A percentile compares a stretch with the other conserved stretches of the same genome.
phyloP scores from a whole-genome alignment of 179 eudicot species.

The Silene noctiflora region DNA sequence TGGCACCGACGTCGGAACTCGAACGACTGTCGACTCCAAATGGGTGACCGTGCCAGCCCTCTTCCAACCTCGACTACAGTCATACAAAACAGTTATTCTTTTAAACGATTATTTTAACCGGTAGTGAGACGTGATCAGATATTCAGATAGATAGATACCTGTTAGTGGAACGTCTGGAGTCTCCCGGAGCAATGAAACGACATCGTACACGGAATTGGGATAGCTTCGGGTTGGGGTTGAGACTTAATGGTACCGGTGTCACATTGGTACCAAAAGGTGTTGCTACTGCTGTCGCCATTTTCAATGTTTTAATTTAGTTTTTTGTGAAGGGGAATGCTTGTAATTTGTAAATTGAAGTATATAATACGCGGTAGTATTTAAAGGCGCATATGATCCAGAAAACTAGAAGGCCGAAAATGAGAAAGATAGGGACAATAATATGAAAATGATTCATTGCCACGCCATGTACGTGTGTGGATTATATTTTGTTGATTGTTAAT shows the following conservation, averaged over 20 bases:
- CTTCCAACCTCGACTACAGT: constrained; percentile 28
- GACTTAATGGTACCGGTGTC: background rate
- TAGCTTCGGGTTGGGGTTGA: background rate
- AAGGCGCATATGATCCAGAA: no score
- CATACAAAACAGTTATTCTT: background rate
- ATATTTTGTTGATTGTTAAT: background rate
- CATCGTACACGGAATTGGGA: background rate
- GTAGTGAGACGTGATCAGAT: no score
- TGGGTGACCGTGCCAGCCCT: constrained; percentile 35
- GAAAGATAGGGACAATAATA: background rate
- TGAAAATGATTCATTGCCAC: background rate
- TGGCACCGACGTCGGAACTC: constrained; percentile 59
- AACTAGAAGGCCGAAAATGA: background rate
- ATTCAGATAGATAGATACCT: background rate
- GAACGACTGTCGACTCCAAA: constrained; percentile 21
- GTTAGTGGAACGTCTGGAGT: background rate
- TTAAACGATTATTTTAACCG: no score
- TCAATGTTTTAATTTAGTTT: no score
- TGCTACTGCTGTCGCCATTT: no score
- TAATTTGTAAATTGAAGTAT: no score
- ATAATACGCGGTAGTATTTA: no score
- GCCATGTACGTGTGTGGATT: background rate
- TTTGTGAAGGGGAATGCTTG: no score
- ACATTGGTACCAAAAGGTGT: background rate
- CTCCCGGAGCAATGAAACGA: background rate